phyloP scores from a whole-genome alignment of 1,139 yeast species.

The Wickerhamomyces sp. region DNA sequence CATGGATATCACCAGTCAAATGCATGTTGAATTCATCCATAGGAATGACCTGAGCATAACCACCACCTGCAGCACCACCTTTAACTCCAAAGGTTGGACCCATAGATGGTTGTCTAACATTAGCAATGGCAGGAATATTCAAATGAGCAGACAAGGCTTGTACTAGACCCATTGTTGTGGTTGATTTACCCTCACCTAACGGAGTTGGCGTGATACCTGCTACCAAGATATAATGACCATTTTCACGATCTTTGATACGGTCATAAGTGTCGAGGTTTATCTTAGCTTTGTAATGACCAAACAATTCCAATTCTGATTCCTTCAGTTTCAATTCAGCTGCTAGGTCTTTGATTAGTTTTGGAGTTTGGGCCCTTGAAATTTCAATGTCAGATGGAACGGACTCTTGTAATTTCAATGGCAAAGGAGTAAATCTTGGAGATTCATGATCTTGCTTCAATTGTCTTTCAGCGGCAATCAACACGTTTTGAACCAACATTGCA shows the following conservation, averaged over 20 bases:
- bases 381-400: constrained; percentile 79
- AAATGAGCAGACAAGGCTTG: constrained; percentile 79
- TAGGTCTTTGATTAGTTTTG: constrained; percentile 57
- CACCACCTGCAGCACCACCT: constrained; percentile 92
- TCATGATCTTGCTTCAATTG: constrained; percentile 37
- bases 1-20: constrained; percentile 81
- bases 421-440: constrained; percentile 48
- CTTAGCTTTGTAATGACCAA: constrained; percentile 73
- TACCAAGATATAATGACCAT: constrained; percentile 67
- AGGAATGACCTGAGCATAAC: constrained; percentile 79
- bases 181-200: constrained; percentile 77
- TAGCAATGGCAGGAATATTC: constrained; percentile 64
- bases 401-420: constrained; percentile 41
- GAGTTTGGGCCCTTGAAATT: constrained; percentile 67
- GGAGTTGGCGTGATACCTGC: constrained; percentile 86
- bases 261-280: constrained; percentile 56
- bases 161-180: constrained; percentile 74
- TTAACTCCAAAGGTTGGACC: constrained; percentile 86
- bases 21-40: constrained; percentile 89
- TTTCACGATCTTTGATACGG: constrained; percentile 53
- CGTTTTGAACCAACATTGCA: constrained; percentile 72
- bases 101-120: constrained; percentile 83
- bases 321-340: constrained; percentile 63
- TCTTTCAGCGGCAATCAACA: constrained; percentile 57
- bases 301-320: constrained; percentile 62